Conservation (phyloP, 2,329 filamentous ascomycete genomes). For the Phoma herbarum region DNA sequence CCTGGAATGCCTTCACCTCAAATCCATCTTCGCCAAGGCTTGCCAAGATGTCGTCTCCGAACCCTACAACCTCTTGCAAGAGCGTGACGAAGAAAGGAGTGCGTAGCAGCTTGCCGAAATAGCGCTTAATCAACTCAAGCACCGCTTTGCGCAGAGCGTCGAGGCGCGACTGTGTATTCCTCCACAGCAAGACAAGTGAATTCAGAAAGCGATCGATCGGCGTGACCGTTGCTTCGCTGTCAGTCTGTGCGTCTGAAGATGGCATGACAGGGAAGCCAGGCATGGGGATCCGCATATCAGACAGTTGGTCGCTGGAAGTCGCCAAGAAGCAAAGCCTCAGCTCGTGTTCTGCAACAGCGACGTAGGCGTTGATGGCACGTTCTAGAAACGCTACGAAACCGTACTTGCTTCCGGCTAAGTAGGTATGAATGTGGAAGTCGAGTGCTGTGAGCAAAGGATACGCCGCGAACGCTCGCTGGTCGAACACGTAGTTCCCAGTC, state of each 20-base stretch:
- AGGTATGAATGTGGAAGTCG: conserved; percentile 40
- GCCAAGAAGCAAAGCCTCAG: conserved; percentile 15
- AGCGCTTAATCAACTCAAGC: conserved; percentile 30
- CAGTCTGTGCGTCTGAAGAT: background rate
- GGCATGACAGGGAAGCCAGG: background rate
- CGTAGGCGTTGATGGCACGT: conserved; percentile 26
- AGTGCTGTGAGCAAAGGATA: conserved; percentile 32
- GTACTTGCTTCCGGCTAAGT: conserved; percentile 36
- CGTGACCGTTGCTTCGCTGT: background rate
- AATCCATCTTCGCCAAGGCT: conserved; percentile 34
- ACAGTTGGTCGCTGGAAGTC: background rate
- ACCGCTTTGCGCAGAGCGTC: conserved; percentile 29
- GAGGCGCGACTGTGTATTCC: conserved; percentile 24
- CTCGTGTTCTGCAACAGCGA: conserved; percentile 18
- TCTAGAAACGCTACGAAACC: conserved; percentile 21
- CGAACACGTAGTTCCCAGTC: conserved; percentile 31
- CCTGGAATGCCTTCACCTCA: conserved; percentile 23
- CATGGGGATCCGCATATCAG: background rate
- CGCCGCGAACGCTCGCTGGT: conserved; percentile 11
- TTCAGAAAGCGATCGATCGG: conserved; percentile 29
- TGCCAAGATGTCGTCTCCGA: conserved; percentile 28
- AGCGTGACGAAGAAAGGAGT: conserved; percentile 29
- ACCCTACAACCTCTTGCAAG: conserved; percentile 23
- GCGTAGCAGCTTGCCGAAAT: conserved; percentile 23
- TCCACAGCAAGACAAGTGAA: conserved; percentile 35